These are phyloP conservation scores for Coemansia sp. DNA, from an alignment of 192 early-diverging fungal species.

Conservation along the genomic window DNA sequence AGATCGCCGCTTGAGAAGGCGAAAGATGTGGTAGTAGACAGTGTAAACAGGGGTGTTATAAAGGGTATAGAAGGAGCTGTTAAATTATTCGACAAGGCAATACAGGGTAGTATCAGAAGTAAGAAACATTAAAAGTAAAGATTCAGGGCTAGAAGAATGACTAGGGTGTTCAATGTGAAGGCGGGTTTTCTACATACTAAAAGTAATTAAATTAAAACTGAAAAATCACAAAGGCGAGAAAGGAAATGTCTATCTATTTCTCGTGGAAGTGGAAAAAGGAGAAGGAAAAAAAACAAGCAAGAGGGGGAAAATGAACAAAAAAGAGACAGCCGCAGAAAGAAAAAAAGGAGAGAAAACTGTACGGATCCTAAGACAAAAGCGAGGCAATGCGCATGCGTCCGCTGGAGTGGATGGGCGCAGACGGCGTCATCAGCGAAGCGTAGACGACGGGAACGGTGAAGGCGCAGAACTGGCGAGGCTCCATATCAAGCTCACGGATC, in stretches of 20 bases:
- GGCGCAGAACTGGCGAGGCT: constrained; percentile 35
- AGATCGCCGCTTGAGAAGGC: too few species aligned
- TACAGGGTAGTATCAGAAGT: too few species aligned
- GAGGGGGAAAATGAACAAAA: not conserved
- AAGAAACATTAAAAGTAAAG: too few species aligned
- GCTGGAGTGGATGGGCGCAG: constrained; percentile 13
- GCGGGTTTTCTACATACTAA: too few species aligned
- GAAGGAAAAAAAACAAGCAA: not conserved
- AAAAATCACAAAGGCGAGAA: not conserved
- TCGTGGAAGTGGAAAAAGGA: not conserved
- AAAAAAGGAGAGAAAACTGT: not conserved
- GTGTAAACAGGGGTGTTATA: too few species aligned
- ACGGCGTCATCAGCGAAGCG: constrained; percentile 18
- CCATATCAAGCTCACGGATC: constrained; percentile 36
- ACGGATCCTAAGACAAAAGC: constrained; percentile 15
- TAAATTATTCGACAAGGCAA: too few species aligned
- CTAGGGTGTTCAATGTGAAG: too few species aligned
- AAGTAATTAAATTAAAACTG: too few species aligned
- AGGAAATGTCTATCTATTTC: not conserved
- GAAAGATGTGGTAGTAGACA: too few species aligned
- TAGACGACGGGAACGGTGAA: constrained; percentile 41
- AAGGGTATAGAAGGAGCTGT: too few species aligned
- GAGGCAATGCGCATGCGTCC: constrained; percentile 45
- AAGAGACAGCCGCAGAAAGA: not conserved
- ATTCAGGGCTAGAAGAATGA: too few species aligned